Evolutionary conservation across 129 eudicot species (phyloP), one percentile per base, ranked within the genome.

Genomic region (Centrapalus pauciflorus): DNA sequence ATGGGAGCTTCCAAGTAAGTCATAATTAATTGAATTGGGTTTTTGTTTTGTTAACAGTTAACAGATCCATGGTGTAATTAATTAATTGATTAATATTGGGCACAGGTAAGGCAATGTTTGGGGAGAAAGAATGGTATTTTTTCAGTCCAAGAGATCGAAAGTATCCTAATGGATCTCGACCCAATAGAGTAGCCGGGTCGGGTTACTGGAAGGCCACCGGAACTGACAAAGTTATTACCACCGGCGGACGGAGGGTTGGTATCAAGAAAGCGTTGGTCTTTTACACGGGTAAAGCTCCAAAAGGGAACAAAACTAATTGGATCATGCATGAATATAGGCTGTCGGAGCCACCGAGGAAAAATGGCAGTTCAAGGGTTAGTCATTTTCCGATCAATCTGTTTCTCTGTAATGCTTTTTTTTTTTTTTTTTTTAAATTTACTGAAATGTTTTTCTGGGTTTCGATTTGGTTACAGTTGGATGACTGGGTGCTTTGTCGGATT

Each of bases 191-290:
- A 0, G 95, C 98, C 25, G 95, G 96, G 50, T 81, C 98, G 45
- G 98, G 98, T 35, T 92, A 92, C 29, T 92, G 98, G 98, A 92
- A 92, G 71, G 98, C 98, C 14, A 92, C 98, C 19, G 98, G 96
- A 73, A 92, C 98, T 0, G 98, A 92, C 74, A 92, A 92, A 72
- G 62, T 88, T 23, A 88, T 92, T 11, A 79, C 80, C 2, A 79
- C 88, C 0, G 84, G 70, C 2, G 96, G 98, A 2, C 80, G 85
- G 33, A 83, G 80, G 12, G 96, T 92, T 11, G 98, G 98, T 13
- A 85, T 92, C 27, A 91, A 91, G 75, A 92, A 92, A 75, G 89
- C 98, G 29, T 80, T 92, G 24, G 98, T 92, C 37, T 92, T 92
- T 9, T 92, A 92, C 64, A 73, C 85, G 2, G 98, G 98, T 1